Conservation (phyloP, 768 basidiomycete genomes). For the Lactarius quietus region DNA sequence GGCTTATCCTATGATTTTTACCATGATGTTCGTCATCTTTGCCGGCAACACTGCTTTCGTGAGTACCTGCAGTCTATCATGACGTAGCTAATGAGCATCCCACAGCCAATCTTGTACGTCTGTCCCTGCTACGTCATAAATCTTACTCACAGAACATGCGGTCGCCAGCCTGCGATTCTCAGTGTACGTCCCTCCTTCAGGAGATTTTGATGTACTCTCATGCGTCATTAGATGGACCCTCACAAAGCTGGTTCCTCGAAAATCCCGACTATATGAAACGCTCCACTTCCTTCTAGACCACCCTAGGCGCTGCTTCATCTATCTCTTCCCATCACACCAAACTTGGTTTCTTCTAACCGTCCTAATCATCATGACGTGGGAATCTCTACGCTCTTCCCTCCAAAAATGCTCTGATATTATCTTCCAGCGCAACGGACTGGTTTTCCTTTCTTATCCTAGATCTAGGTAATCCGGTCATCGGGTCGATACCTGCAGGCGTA, state of each 20-base stretch:
- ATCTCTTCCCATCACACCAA: constrained; percentile 89
- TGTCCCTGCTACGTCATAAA: not conserved
- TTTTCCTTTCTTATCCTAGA: constrained; percentile 87
- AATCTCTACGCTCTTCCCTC: not conserved
- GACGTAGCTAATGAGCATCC: constrained; percentile 1
- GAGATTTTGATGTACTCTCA: constrained; percentile 9
- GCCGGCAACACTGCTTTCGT: constrained; percentile 95
- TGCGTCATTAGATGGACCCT: constrained; percentile 59
- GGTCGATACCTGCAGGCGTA: constrained; percentile 62
- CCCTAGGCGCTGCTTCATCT: constrained; percentile 87
- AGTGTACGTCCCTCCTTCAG: constrained; percentile 52
- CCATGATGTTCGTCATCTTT: constrained; percentile 70
- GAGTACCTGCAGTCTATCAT: constrained; percentile 37
- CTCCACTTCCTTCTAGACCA: constrained; percentile 92
- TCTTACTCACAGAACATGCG: not conserved
- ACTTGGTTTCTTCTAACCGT: constrained; percentile 85
- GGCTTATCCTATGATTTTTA: constrained; percentile 77
- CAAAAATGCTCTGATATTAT: not conserved
- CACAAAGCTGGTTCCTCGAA: constrained; percentile 53
- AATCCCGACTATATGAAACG: constrained; percentile 69
- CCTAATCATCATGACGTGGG: constrained; percentile 67
- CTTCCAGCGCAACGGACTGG: constrained; percentile 72
- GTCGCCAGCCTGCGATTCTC: constrained; percentile 64
- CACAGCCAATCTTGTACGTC: constrained; percentile 81
- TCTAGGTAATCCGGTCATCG: constrained; percentile 69